Evolutionary conservation across 192 early-diverging fungal genomes (phyloP).

Genomic region (Coemansia sp.): DNA sequence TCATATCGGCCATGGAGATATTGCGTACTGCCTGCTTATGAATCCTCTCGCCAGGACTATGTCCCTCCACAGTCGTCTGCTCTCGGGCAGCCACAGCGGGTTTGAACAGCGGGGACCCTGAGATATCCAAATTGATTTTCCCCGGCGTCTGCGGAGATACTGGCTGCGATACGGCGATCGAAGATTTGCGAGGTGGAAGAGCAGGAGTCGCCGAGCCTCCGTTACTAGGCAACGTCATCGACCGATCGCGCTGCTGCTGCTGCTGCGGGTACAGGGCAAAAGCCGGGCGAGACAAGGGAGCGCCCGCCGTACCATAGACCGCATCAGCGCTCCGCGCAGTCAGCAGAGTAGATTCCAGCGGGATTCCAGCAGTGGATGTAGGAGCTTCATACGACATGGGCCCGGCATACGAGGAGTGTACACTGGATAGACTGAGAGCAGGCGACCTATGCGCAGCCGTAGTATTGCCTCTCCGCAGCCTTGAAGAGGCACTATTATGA

Average conservation of each 20-base stretch:
- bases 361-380: neutral
- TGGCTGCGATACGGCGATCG: neutral
- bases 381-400: slow-evolving; percentile 9
- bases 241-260: slow-evolving; percentile 47
- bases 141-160: slow-evolving; percentile 14
- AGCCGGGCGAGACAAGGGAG: neutral
- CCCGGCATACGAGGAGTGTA: slow-evolving; percentile 4
- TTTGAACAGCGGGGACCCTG: slow-evolving; percentile 40
- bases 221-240: slow-evolving; percentile 40
- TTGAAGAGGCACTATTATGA: neutral
- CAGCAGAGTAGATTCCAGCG: neutral
- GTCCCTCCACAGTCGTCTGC: neutral
- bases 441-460: slow-evolving; percentile 1
- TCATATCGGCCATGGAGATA: slow-evolving; percentile 24
- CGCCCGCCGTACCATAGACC: neutral
- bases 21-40: slow-evolving; percentile 48
- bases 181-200: neutral
- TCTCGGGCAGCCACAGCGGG: slow-evolving; percentile 10
- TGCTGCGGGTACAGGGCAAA: slow-evolving; percentile 14
- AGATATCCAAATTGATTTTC: slow-evolving; percentile 20
- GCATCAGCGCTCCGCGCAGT: slow-evolving; percentile 19
- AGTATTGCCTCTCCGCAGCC: neutral
- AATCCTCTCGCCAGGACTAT: slow-evolving; percentile 39
- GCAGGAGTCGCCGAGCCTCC: neutral
- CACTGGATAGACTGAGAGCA: neutral